Conservation (phyloP, 257 asterid species). For the Solanum pimpinellifolium region DNA sequence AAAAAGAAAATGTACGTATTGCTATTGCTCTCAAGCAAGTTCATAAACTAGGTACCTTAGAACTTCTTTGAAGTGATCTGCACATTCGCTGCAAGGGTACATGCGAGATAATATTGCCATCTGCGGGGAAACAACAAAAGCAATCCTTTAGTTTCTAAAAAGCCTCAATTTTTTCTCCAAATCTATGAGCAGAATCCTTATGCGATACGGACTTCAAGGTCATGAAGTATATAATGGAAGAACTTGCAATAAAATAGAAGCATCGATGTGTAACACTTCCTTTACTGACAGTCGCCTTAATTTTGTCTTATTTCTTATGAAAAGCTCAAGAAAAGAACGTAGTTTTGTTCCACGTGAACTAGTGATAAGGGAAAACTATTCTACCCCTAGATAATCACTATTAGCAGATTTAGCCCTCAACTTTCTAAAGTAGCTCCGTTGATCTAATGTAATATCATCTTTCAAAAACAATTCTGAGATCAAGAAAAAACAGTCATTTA, state of each 20-base stretch:
- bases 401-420: not conserved
- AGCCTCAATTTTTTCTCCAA: not conserved
- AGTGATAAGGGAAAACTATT: not conserved
- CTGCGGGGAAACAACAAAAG: constrained; percentile 28
- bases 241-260: not conserved
- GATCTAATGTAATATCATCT: not conserved
- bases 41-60: constrained; percentile 33
- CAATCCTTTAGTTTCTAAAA: not conserved
- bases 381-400: not conserved
- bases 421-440: not conserved
- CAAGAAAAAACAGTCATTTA: not conserved
- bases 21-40: not conserved
- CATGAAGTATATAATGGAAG: not conserved
- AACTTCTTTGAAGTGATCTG: constrained; percentile 93
- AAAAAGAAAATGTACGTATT: not conserved
- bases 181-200: not conserved
- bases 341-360: not conserved
- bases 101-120: constrained; percentile 81
- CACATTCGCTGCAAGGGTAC: constrained; percentile 93
- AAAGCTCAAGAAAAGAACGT: not conserved
- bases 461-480: not conserved
- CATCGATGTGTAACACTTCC: not conserved
- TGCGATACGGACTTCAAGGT: not conserved
- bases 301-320: not conserved
- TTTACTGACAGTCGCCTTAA: not conserved